Evolutionary conservation across 805 yeast species (phyloP), one percentile per base, ranked within the genome.

Genomic region (Tetrapisispora nanseiensis): DNA sequence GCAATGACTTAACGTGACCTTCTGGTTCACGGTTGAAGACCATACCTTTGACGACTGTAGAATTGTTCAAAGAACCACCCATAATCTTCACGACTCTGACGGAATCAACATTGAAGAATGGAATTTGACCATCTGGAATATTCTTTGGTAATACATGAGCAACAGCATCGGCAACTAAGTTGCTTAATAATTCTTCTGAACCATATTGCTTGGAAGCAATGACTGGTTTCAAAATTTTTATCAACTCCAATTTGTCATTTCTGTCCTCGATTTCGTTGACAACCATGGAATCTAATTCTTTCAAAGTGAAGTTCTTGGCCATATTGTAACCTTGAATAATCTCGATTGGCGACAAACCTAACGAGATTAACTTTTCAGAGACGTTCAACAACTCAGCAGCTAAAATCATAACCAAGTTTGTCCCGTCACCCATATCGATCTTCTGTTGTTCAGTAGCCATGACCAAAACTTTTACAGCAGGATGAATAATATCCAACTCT

Each of bases 391-490:
- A 69, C 62, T 92, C 97, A 42, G 97, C 97, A 21, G 97, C 96
- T 47, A 92, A 73, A 29, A 90, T 77, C 52, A 92, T 75, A 33
- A 92, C 97, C 48, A 89, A 74, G 64, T 90, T 92, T 20, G 97
- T 85, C 56, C 85, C 86, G 65, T 92, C 98, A 46, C 98, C 98
- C 86, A 90, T 83, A 70, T 90, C 98, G 53, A 78, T 75, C 62
- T 92, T 95, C 67, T 92, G 98, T 69, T 92, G 98, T 61, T 90
- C 85, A 12, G 95, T 79, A 18, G 97, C 95, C 97, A 87, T 87
- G 42, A 90, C 92, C 48, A 92, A 74, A 37, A 92, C 78, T 65
- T 90, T 92, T 10, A 92, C 98, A 3, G 96, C 97, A 6, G 98
- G 98, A 62, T 90, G 97, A 37, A 92, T 87, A 51, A 90, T 86